Conservation (phyloP, 441 rosid species). For the Metrosideros polymorpha region DNA sequence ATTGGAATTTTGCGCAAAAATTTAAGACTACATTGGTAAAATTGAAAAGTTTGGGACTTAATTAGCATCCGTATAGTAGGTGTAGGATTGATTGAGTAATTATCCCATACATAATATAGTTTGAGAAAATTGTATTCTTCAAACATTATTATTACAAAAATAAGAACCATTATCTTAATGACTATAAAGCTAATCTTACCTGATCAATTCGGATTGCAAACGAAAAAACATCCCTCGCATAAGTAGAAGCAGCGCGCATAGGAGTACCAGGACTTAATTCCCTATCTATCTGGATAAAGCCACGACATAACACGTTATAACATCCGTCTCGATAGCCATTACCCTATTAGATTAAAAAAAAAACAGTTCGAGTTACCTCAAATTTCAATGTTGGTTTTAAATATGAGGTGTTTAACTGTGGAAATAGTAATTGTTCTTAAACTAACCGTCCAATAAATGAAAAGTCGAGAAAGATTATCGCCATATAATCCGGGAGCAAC, state of each 20-base stretch:
- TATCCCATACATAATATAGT: background rate
- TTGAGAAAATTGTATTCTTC: background rate
- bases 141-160: background rate
- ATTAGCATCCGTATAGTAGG: rapidly evolving
- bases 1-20: rapidly evolving
- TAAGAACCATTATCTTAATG: background rate
- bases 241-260: background rate
- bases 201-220: background rate
- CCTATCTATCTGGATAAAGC: background rate
- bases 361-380: background rate
- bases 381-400: background rate
- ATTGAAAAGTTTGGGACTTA: background rate
- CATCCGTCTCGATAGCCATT: background rate
- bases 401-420: background rate
- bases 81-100: background rate
- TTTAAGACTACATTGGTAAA: background rate
- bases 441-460: background rate
- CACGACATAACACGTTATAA: background rate
- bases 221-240: background rate
- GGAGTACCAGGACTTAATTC: background rate
- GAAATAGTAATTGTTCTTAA: background rate
- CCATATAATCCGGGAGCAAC: background rate
- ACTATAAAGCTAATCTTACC: background rate
- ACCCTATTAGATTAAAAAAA: background rate
- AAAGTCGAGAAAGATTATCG: background rate